Percentiles rank a stretch among this genome's conserved stretches.
These are phyloP conservation scores for Colletotrichum sp. DNA, from an alignment of 2,329 filamentous ascomycete species.

Conservation along the genomic window DNA sequence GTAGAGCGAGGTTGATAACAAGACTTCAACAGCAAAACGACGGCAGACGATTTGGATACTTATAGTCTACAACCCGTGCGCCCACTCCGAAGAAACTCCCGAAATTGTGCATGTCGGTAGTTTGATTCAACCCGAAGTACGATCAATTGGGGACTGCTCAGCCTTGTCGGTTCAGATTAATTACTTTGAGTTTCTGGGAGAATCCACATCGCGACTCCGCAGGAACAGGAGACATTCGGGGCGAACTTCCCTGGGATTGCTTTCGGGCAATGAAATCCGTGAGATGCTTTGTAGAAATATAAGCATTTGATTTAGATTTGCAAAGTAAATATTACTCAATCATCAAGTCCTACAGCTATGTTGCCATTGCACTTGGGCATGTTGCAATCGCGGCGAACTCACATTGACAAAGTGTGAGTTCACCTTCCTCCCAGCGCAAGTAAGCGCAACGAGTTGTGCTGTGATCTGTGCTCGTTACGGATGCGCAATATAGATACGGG, in stretches of 20 bases:
- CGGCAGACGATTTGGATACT: not conserved
- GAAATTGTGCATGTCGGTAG: not conserved
- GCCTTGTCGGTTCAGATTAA: not conserved
- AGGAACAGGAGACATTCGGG: not conserved
- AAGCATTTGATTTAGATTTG: not conserved
- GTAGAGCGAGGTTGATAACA: not conserved
- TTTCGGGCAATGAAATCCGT: not conserved
- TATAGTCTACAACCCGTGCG: not conserved
- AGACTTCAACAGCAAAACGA: accelerated
- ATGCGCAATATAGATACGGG: not conserved
- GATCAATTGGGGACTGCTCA: not conserved
- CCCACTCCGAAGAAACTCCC: not conserved
- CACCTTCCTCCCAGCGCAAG: not conserved
- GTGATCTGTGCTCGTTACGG: not conserved
- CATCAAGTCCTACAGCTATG: accelerated
- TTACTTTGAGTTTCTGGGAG: not conserved
- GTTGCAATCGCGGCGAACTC: not conserved
- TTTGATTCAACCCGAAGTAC: not conserved
- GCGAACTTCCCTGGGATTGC: accelerated
- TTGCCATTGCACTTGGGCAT: accelerated
- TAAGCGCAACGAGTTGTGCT: not conserved
- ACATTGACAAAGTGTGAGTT: accelerated
- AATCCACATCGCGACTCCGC: not conserved
- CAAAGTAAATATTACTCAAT: not conserved
- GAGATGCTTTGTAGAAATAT: accelerated